A percentile compares a stretch with the other conserved stretches of the same genome.
These are phyloP conservation scores for Cercospora citrullina DNA, from an alignment of 2,329 filamentous ascomycete genomes.

Conservation along the genomic window DNA sequence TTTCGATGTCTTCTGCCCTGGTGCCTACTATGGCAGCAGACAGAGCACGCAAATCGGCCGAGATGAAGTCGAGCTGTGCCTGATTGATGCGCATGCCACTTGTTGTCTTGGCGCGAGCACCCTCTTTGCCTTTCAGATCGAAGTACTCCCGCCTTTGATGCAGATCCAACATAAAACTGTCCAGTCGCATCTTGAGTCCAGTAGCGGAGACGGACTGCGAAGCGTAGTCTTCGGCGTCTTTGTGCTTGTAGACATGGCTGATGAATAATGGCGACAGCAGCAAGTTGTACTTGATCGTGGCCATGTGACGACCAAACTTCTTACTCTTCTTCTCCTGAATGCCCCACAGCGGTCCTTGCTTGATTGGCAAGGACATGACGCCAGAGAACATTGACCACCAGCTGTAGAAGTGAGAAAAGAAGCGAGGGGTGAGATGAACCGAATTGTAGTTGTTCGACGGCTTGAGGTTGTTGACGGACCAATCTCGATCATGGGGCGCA, in stretches of 20 bases:
- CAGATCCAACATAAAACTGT: conserved; percentile 95
- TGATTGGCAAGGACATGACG: conserved; percentile 89
- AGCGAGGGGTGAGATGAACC: conserved; percentile 87
- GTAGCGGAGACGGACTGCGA: conserved; percentile 83
- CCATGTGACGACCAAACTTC: conserved; percentile 94
- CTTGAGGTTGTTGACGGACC: conserved; percentile 72
- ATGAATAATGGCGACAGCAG: conserved; percentile 89
- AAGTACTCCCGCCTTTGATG: conserved; percentile 94
- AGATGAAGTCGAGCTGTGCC: conserved; percentile 86
- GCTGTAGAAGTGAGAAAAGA: conserved; percentile 97
- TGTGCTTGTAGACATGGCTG: conserved; percentile 98
- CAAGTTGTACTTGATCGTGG: conserved; percentile 98
- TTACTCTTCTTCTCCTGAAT: conserved; percentile 95
- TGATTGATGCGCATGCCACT: conserved; percentile 95
- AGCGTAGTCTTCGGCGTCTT: conserved; percentile 83
- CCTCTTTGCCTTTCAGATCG: conserved; percentile 66
- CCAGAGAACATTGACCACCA: conserved; percentile 98
- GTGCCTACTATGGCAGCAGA: conserved; percentile 86
- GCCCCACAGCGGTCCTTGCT: conserved; percentile 88
- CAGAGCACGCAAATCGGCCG: conserved; percentile 87
- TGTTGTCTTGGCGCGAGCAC: conserved; percentile 74
- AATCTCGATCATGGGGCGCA: conserved; percentile 83
- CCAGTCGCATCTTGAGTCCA: conserved; percentile 91
- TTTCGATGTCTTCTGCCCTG: conserved; percentile 71
- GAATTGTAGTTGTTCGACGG: conserved; percentile 92